Conservation (phyloP, 352 stramenopile genomes). For the Elongisporangium undulatum region DNA sequence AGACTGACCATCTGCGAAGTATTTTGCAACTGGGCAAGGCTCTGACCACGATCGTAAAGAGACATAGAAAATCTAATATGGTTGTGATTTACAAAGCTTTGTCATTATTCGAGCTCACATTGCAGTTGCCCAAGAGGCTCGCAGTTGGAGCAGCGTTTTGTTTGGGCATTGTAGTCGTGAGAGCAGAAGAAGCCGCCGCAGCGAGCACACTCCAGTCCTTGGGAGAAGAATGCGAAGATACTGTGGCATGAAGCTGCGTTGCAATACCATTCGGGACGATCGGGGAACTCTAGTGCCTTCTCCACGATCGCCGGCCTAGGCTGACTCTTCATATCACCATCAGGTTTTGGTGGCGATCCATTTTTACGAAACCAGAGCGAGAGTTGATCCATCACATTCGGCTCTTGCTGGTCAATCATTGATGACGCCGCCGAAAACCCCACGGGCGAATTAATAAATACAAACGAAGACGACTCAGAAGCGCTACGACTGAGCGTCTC, state of each 20-base stretch:
- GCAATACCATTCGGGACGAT: slow-evolving; percentile 71
- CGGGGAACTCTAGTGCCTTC: slow-evolving; percentile 38
- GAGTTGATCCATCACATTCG: background rate
- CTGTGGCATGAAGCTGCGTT: slow-evolving; percentile 51
- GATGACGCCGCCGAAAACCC: background rate
- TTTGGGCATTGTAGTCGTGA: slow-evolving; percentile 33
- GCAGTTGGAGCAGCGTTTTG: slow-evolving; percentile 23
- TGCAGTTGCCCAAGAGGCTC: background rate
- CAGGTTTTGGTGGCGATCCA: slow-evolving; percentile 6
- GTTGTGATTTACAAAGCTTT: background rate
- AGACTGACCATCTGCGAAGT: background rate
- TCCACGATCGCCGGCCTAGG: background rate
- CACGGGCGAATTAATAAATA: slow-evolving; percentile 36
- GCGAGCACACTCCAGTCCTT: slow-evolving; percentile 35
- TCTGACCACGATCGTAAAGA: background rate
- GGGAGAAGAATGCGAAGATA: slow-evolving; percentile 66
- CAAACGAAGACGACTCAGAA: slow-evolving; percentile 43
- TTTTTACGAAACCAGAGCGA: slow-evolving; percentile 2
- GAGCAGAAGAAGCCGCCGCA: slow-evolving; percentile 62
- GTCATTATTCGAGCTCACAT: background rate
- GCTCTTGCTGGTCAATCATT: background rate
- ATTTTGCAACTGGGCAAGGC: background rate
- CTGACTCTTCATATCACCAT: background rate
- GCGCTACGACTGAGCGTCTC: slow-evolving; percentile 23
- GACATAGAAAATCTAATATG: background rate